These are phyloP conservation scores for Athelia sp. DNA, from an alignment of 1,284 basidiomycete species.

Conservation along the genomic window DNA sequence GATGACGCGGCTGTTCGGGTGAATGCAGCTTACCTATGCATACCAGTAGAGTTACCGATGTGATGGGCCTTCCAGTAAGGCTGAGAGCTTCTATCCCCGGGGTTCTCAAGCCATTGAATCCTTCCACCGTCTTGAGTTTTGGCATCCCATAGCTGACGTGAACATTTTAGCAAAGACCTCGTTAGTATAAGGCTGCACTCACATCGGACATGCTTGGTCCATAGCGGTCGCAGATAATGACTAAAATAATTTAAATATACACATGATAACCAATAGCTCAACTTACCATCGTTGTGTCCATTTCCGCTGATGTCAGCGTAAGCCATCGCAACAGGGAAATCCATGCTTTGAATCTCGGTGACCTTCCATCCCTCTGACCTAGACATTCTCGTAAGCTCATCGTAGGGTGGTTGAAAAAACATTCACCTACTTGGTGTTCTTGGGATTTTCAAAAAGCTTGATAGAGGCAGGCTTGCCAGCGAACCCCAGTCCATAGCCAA, in stretches of 20 bases:
- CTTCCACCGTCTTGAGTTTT: conserved; percentile 17
- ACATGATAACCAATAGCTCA: not conserved
- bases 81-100: conserved; percentile 11
- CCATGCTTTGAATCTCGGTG: conserved; percentile 14
- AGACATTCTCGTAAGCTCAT: no score
- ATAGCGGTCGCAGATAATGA: conserved; percentile 24
- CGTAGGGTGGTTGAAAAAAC: no score
- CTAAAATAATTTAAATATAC: conserved; percentile 7
- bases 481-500: conserved; percentile 23
- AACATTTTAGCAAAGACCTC: not conserved
- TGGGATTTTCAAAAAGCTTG: conserved; percentile 20
- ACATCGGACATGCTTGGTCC: conserved; percentile 22
- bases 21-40: conserved; percentile 16
- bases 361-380: conserved; percentile 12
- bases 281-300: conserved; percentile 21
- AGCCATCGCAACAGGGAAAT: conserved; percentile 20
- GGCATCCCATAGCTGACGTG: conserved; percentile 13
- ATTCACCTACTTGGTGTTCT: conserved; percentile 7
- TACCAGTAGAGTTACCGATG: conserved; percentile 21
- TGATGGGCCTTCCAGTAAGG: conserved; percentile 14
- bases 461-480: conserved; percentile 12
- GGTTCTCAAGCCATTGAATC: conserved; percentile 21
- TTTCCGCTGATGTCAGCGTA: conserved; percentile 23
- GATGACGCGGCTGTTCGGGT: not conserved
- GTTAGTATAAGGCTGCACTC: conserved; percentile 4